Base-by-base conservation (phyloP, 2,329 filamentous ascomycete species). In the Cladobotryum mycophilum region DNA sequence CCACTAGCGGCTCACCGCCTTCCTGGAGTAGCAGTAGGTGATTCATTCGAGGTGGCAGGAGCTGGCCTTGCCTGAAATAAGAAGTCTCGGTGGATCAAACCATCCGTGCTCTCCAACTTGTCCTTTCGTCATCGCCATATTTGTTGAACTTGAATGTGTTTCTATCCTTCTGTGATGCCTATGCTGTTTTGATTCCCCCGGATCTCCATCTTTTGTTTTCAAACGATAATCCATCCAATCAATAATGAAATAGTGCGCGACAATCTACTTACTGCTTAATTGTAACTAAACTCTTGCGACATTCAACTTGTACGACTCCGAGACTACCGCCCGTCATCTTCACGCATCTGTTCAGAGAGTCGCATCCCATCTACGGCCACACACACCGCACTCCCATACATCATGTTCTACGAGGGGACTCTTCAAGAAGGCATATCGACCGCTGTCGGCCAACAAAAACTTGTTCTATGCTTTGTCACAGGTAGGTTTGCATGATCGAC, bases 401-500 rank as follows among this genome's bases (percentile, higher is more conserved):
- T 30, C 25, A 91, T 95, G 85, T 96, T 96, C 69, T 91, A 90
- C 66, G 63, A 84, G 53, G 91, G 90, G 15, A 83, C 82, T 54
- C 70, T 96, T 17, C 87, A 95, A 61, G 85, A 86, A 61, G 91
- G 89, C 52, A 95, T 96, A 59, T 76, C 80, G 33, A 74, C 80
- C 17, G 89, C 91, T 12, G 76, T 96, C 6, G 79, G 81, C 53
- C 76, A 91, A 65, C 74, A 81, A 53, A 95, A 92, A 68, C 76
- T 86, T 15, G 87, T 96, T 1, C 79, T 88, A 30, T 95, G 89
- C 70, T 95, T 96, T 67, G 85, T 96, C 33, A 81, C 83, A 62
- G 85, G 88, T 89, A 67, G 57, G 73, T 58, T 58, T 55, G 50
- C 22, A 15, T 22, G 8, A 38, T 34, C 8, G 1, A 5, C n/a